Percentiles rank a stretch among this genome's conserved stretches.
These are phyloP conservation scores for Arctostaphylos glauca DNA, from an alignment of 148 eudicot species.

Conservation along the genomic window DNA sequence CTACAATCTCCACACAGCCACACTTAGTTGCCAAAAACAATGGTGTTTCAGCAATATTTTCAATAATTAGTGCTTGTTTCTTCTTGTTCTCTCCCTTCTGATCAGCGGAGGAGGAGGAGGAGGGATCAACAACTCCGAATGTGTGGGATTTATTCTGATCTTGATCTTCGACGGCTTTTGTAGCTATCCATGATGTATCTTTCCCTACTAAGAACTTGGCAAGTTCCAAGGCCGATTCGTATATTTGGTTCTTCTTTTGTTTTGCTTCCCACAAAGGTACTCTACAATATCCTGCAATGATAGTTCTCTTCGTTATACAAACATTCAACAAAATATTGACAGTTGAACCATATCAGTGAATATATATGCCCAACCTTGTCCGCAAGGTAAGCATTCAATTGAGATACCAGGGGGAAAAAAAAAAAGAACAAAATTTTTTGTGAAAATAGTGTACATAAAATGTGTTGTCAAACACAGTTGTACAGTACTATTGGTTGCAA, in stretches of 20 bases:
- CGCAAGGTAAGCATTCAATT: neutral
- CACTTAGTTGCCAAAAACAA: too few species aligned
- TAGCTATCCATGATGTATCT: slow-evolving; percentile 6
- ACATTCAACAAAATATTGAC: neutral
- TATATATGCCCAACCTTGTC: neutral
- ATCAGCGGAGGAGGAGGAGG: neutral
- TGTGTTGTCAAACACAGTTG: neutral
- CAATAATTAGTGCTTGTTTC: neutral
- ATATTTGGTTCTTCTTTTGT: neutral
- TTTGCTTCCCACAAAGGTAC: neutral
- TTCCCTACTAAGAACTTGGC: slow-evolving; percentile 1
- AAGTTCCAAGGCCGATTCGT: neutral
- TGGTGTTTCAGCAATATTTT: neutral
- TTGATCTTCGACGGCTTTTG: neutral
- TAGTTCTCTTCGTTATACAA: neutral
- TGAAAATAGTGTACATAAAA: neutral
- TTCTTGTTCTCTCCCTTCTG: neutral
- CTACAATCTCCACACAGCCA: too few species aligned
- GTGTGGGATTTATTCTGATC: neutral
- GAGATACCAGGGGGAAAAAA: neutral
- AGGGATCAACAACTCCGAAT: neutral
- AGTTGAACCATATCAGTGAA: neutral
- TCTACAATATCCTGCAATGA: neutral
- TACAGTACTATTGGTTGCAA: neutral
- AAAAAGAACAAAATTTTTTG: neutral